These are phyloP conservation scores for Sisymbrium irio DNA, from an alignment of 345 rosid genomes.

Conservation along the genomic window DNA sequence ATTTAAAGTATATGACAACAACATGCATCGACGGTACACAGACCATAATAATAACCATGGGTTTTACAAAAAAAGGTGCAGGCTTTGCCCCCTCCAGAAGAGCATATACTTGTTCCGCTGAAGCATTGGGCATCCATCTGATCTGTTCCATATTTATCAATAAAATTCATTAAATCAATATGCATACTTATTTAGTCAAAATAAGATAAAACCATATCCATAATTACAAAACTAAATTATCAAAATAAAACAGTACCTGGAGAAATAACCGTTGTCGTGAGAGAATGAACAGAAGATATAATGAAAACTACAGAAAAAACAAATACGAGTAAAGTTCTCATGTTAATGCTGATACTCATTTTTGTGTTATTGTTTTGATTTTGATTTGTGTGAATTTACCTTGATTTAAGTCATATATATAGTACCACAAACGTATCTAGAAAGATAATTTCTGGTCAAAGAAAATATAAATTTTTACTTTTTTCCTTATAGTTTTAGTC, in stretches of 20 bases:
- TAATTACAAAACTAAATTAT: too few species aligned
- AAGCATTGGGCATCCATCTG: not conserved
- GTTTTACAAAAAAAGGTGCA: not conserved
- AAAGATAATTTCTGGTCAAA: not conserved
- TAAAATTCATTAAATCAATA: not conserved
- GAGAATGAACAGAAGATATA: not conserved
- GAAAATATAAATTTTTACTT: not conserved
- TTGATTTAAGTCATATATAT: not conserved
- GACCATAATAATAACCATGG: not conserved
- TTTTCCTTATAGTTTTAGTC: not conserved
- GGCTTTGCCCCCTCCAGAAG: not conserved
- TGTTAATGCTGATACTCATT: not conserved
- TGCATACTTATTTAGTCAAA: not conserved
- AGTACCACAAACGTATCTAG: not conserved
- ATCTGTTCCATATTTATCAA: not conserved
- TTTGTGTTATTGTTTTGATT: not conserved
- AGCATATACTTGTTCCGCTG: not conserved
- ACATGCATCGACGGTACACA: slow-evolving; percentile 2
- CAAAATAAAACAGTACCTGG: not conserved
- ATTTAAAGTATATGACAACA: not conserved
- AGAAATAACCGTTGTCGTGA: not conserved
- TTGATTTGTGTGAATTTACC: not conserved
- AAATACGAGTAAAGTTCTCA: not conserved
- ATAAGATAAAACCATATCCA: not conserved
- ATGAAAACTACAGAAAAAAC: not conserved